Base-by-base conservation (phyloP, 148 eudicot species). In the Rhododendron griersonianum region DNA sequence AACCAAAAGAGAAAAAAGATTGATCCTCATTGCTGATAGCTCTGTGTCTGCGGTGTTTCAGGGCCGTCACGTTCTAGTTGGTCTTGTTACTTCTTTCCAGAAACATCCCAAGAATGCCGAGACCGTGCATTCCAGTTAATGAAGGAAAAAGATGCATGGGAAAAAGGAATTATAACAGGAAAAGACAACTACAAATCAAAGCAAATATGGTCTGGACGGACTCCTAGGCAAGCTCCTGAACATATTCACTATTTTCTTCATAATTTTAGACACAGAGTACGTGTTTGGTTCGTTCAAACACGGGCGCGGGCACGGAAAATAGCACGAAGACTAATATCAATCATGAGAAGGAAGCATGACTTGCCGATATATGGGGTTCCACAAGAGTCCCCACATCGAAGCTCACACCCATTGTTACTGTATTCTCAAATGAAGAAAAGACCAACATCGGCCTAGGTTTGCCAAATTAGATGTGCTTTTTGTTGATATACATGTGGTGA, bases 41-140 rank as follows among this genome's bases (percentile, higher is more conserved):
- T 81, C 25, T 8, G 6, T 81, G 2, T 76, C 16, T 69, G 59
- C 30, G 69, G 5, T 87, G 80, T 39, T 85, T 44, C 83, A 97
- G 99, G 97, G 59, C 81, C 93, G 80, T 92, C 94, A 48, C 94
- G 93, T 57, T 91, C 94, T 16, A 91, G 96, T 87, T 98, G 99
- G 99, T 94, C 98, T 11, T 98, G 99, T 89, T 98, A 98, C 88
- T 98, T 95, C 87, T 90, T 94, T 81, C 97, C 97, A 5, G 99
- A 98, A 89, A 92, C 99, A 37, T 94, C 99, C 44, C 92, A 85
- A 81, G 98, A 95, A 85, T 95, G 99, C 85, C 86, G 89, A 44
- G 91, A 89, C 15, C 95, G 93, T 55, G 99, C 98, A 18, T 91
- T 93, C 81, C 89, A 93, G 59, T 93, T 98, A 33, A 91, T 92